Percentiles rank a stretch among this genome's conserved stretches.
Evolutionary conservation across 805 yeast species (phyloP).

Genomic region (Candida silvicultrix): DNA sequence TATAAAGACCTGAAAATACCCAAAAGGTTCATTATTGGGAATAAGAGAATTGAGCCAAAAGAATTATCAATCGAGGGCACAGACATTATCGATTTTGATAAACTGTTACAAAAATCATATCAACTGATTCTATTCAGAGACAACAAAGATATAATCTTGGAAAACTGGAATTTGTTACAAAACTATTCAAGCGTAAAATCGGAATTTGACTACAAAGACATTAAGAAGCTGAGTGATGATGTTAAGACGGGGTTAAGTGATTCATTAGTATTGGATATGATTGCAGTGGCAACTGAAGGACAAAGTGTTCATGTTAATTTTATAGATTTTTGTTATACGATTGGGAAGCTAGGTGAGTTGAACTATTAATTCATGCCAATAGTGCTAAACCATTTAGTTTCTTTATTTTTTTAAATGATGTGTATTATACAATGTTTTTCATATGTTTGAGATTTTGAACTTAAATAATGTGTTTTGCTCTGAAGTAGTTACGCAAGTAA

Average conservation of each 20-base stretch:
- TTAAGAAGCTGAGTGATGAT: slow-evolving; percentile 26
- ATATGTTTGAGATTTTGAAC: background rate
- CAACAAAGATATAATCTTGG: slow-evolving; percentile 29
- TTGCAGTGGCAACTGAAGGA: slow-evolving; percentile 35
- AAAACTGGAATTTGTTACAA: slow-evolving; percentile 35
- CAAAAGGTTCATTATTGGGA: slow-evolving; percentile 21
- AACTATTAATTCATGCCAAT: slow-evolving; percentile 1
- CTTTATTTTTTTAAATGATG: background rate
- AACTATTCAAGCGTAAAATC: slow-evolving; percentile 10
- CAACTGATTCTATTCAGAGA: slow-evolving; percentile 34
- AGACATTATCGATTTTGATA: slow-evolving; percentile 41
- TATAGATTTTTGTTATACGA: slow-evolving; percentile 39
- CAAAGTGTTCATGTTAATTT: slow-evolving; percentile 30
- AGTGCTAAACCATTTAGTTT: background rate
- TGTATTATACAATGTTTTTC: background rate
- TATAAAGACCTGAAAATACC: slow-evolving; percentile 27
- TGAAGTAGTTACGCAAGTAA: slow-evolving; percentile 90
- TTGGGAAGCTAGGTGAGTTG: slow-evolving; percentile 43
- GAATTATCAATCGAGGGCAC: slow-evolving; percentile 34
- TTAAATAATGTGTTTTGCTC: slow-evolving; percentile 70
- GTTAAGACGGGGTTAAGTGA: slow-evolving; percentile 27
- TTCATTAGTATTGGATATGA: slow-evolving; percentile 36
- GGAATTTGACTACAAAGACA: slow-evolving; percentile 30
- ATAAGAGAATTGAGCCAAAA: slow-evolving; percentile 15
- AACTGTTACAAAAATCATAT: slow-evolving; percentile 32